Conservation (phyloP, 1,284 basidiomycete species). For the Calocybe gambosa region DNA sequence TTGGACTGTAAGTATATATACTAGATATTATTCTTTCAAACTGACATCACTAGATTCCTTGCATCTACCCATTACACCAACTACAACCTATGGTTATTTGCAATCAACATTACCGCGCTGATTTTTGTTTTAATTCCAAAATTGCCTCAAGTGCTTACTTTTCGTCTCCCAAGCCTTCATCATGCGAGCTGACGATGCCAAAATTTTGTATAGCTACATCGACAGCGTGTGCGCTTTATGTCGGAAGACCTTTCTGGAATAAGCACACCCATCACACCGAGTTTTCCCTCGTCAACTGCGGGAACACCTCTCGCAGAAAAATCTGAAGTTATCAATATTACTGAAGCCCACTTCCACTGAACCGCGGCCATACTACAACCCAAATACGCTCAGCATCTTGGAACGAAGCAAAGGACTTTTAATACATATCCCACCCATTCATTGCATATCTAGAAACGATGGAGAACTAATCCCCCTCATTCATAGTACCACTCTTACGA, state of each 20-base stretch:
- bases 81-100: slow-evolving; percentile 90
- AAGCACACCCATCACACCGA: slow-evolving; percentile 57
- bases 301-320: slow-evolving; percentile 30
- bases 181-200: slow-evolving; percentile 1
- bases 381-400: slow-evolving; percentile 3
- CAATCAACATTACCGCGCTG: slow-evolving; percentile 84
- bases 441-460: slow-evolving; percentile 24
- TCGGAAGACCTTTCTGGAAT: slow-evolving; percentile 53
- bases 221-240: slow-evolving; percentile 73
- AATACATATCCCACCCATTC: slow-evolving; percentile 18
- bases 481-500: slow-evolving; percentile 18
- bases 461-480: slow-evolving; percentile 18
- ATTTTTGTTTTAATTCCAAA: slow-evolving; percentile 90
- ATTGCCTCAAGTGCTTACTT: slow-evolving; percentile 68
- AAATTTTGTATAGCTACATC: slow-evolving; percentile 56
- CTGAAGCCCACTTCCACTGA: slow-evolving; percentile 34
- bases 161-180: slow-evolving; percentile 1
- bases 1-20: slow-evolving; percentile 71
- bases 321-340: slow-evolving; percentile 26
- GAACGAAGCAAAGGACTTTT: slow-evolving; percentile 10
- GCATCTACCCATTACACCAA: slow-evolving; percentile 98
- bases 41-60: slow-evolving; percentile 64
- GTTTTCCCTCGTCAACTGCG: slow-evolving; percentile 42
- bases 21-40: slow-evolving; percentile 5
- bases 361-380: neutral